These are phyloP conservation scores for Plasmopara viticola DNA, from an alignment of 352 stramenopile genomes.

Conservation along the genomic window DNA sequence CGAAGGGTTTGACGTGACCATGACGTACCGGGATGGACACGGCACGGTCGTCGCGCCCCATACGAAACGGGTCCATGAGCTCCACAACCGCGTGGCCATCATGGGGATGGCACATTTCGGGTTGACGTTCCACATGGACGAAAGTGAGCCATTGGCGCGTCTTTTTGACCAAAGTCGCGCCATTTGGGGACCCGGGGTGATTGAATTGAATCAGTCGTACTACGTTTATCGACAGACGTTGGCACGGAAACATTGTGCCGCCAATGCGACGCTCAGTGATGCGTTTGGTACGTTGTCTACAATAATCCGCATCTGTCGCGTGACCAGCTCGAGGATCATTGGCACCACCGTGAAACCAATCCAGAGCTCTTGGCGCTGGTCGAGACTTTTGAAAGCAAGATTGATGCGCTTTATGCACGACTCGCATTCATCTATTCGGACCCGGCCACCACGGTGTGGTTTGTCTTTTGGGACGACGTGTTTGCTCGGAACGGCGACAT, in stretches of 20 bases:
- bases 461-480: conserved; percentile 45
- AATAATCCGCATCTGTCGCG: conserved; percentile 27
- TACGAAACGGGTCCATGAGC: conserved; percentile 27
- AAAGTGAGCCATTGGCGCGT: conserved; percentile 16
- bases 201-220: conserved; percentile 8
- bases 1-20: conserved; percentile 36
- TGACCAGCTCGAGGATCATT: conserved; percentile 19
- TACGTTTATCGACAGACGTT: conserved; percentile 24
- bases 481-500: conserved; percentile 34
- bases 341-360: conserved; percentile 24
- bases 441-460: conserved; percentile 31
- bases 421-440: conserved; percentile 29
- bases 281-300: conserved; percentile 46
- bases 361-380: conserved; percentile 13
- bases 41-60: conserved; percentile 27
- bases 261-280: conserved; percentile 30
- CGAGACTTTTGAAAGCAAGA: conserved; percentile 10
- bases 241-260: conserved; percentile 13
- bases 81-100: conserved; percentile 20
- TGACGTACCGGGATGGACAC: conserved; percentile 34
- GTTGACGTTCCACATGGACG: conserved; percentile 23
- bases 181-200: conserved; percentile 15
- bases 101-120: conserved; percentile 31
- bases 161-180: conserved; percentile 25
- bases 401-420: conserved; percentile 34